A percentile compares a stretch with the other conserved stretches of the same genome.
These are phyloP conservation scores for Imleria badia DNA, from an alignment of 768 basidiomycete genomes.

Conservation along the genomic window DNA sequence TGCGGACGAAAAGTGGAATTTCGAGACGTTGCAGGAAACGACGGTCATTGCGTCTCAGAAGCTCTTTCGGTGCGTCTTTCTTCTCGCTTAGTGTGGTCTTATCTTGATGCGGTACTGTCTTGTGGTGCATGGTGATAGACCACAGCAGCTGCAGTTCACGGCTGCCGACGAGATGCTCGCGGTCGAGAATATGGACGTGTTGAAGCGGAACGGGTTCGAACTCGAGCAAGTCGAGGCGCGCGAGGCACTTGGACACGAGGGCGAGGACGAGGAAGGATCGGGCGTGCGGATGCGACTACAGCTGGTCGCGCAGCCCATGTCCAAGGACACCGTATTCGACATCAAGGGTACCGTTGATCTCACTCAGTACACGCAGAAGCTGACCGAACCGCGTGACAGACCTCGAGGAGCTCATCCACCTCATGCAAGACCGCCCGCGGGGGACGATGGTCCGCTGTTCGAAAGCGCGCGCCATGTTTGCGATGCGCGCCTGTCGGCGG, in stretches of 20 bases:
- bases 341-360: slow-evolving; percentile 60
- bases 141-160: slow-evolving; percentile 75
- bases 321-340: slow-evolving; percentile 88
- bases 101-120: neutral
- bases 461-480: slow-evolving; percentile 95
- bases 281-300: slow-evolving; percentile 43
- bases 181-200: slow-evolving; percentile 79
- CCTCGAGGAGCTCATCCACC: slow-evolving; percentile 87
- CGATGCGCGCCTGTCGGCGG: slow-evolving; percentile 91
- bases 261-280: neutral
- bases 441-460: slow-evolving; percentile 89
- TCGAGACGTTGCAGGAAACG: slow-evolving; percentile 89
- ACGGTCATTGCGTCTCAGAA: slow-evolving; percentile 87
- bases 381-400: slow-evolving; percentile 46
- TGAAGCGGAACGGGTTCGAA: slow-evolving; percentile 89
- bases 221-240: slow-evolving; percentile 54
- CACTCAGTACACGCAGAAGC: neutral
- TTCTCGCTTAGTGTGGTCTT: slow-evolving; percentile 2
- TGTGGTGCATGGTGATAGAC: slow-evolving; percentile 51
- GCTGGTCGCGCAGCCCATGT: slow-evolving; percentile 82
- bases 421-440: slow-evolving; percentile 73
- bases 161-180: slow-evolving; percentile 90
- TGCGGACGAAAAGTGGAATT: slow-evolving; percentile 98
- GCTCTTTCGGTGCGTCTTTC: slow-evolving; percentile 63
- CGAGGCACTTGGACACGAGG: neutral